Evolutionary conservation across 2,329 filamentous ascomycete genomes (phyloP).

Genomic region (Clarireedia monteithiana): DNA sequence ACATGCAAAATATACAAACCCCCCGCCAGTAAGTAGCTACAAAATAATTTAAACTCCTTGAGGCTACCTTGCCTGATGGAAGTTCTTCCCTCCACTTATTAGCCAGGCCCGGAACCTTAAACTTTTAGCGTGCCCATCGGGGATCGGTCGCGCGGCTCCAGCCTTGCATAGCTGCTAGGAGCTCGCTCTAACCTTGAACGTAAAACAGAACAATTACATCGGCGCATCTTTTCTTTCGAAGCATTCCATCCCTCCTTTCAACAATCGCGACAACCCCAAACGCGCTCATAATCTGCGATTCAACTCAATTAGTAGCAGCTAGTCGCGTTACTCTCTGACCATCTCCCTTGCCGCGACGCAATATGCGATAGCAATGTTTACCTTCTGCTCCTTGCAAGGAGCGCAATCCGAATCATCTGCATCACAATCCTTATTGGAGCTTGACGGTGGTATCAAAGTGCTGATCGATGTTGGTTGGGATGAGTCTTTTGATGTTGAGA

Average conservation of each 20-base stretch:
- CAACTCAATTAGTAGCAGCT: no score
- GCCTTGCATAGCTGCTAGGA: slow-evolving; percentile 2
- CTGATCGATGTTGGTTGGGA: slow-evolving; percentile 96
- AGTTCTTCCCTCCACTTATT: background rate
- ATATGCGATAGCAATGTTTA: slow-evolving; percentile 64
- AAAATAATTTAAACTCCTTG: slow-evolving; percentile 1
- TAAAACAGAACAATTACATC: no score
- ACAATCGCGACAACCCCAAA: no score
- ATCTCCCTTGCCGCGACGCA: background rate
- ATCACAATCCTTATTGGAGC: slow-evolving; percentile 90
- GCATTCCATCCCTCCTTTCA: no score
- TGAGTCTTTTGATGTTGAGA: slow-evolving; percentile 74
- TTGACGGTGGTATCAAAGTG: slow-evolving; percentile 94
- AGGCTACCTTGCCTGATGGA: slow-evolving; percentile 10
- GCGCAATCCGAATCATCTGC: slow-evolving; percentile 81
- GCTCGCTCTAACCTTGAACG: no score
- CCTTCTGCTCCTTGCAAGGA: slow-evolving; percentile 85
- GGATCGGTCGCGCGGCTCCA: slow-evolving; percentile 2
- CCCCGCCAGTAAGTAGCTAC: no score
- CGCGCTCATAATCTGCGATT: no score
- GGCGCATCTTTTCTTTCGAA: background rate
- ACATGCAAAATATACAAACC: background rate
- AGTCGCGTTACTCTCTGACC: background rate
- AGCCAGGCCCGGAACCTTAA: slow-evolving; percentile 3
- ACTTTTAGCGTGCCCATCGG: background rate